Conservation (phyloP, 805 yeast genomes). For the Brettanomyces sp. region DNA sequence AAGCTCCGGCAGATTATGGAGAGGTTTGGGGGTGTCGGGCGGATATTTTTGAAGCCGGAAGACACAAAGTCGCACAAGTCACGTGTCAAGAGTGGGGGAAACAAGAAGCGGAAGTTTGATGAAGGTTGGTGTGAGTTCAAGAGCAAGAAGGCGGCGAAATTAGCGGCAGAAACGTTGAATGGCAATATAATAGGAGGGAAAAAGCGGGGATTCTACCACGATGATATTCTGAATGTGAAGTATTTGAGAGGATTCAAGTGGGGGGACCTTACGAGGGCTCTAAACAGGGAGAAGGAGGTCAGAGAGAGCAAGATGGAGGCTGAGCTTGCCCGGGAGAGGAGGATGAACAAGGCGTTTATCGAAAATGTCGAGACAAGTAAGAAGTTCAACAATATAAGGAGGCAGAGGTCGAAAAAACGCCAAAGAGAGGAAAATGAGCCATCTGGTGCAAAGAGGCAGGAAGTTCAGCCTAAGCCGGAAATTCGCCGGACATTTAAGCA, state of each 20-base stretch:
- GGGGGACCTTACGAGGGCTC: conserved; percentile 89
- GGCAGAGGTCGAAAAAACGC: conserved; percentile 29
- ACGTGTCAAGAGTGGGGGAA: conserved; percentile 82
- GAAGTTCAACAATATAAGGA: conserved; percentile 60
- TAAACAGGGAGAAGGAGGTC: conserved; percentile 80
- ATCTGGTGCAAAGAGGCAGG: conserved; percentile 10
- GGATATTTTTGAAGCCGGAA: conserved; percentile 83
- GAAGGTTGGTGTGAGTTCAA: conserved; percentile 97
- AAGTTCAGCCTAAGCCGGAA: conserved; percentile 7
- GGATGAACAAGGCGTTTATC: conserved; percentile 75
- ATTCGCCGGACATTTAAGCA: conserved; percentile 62
- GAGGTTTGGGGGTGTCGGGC: conserved; percentile 80
- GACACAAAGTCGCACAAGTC: conserved; percentile 51
- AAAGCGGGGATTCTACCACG: conserved; percentile 84
- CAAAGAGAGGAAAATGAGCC: conserved; percentile 19
- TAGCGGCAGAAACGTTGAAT: conserved; percentile 78
- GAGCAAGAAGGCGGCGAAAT: conserved; percentile 76
- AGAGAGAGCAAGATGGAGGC: conserved; percentile 82
- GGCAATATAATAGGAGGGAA: conserved; percentile 89
- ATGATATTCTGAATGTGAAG: conserved; percentile 86
- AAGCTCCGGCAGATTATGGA: conserved; percentile 74
- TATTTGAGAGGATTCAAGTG: conserved; percentile 90
- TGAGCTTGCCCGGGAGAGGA: conserved; percentile 82
- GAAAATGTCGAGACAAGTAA: conserved; percentile 80
- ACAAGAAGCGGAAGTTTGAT: conserved; percentile 74